A percentile compares a stretch with the other conserved stretches of the same genome.
phyloP scores from a whole-genome alignment of 495 filamentous ascomycete species.

The Penicillium odoratum region DNA sequence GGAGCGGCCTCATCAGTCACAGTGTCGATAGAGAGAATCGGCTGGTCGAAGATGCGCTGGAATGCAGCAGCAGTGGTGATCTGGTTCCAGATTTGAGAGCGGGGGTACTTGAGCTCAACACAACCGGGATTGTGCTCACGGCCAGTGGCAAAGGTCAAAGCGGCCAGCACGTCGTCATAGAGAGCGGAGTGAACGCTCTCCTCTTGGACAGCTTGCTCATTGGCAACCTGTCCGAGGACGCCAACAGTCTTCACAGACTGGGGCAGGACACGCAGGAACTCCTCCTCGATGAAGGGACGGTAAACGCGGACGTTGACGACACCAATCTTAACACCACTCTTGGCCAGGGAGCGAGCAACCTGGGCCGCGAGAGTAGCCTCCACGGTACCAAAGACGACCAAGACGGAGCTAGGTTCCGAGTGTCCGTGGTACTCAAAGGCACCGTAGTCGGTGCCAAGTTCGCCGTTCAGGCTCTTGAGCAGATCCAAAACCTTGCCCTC shows the following conservation, averaged over 20 bases:
- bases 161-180: slow-evolving; percentile 84
- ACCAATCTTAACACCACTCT: slow-evolving; percentile 73
- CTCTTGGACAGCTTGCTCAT: slow-evolving; percentile 60
- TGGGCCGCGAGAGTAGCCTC: slow-evolving; percentile 85
- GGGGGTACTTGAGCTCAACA: slow-evolving; percentile 84
- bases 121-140: slow-evolving; percentile 60
- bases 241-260: slow-evolving; percentile 70
- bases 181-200: slow-evolving; percentile 73
- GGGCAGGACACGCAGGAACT: slow-evolving; percentile 80
- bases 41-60: slow-evolving; percentile 58
- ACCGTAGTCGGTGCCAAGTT: slow-evolving; percentile 89
- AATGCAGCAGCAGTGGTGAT: slow-evolving; percentile 69
- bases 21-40: slow-evolving; percentile 45
- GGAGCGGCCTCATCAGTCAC: slow-evolving; percentile 34
- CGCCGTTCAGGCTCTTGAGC: slow-evolving; percentile 80
- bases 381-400: slow-evolving; percentile 89
- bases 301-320: slow-evolving; percentile 91
- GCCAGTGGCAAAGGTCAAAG: slow-evolving; percentile 73
- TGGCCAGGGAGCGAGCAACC: slow-evolving; percentile 70
- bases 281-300: slow-evolving; percentile 90
- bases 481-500: slow-evolving; percentile 75
- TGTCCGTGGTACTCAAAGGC: slow-evolving; percentile 96
- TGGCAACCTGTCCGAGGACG: slow-evolving; percentile 63
- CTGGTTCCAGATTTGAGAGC: slow-evolving; percentile 79
- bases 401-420: slow-evolving; percentile 67